These are phyloP conservation scores for Macroventuria anomochaeta DNA, from an alignment of 2,329 filamentous ascomycete species.

Conservation along the genomic window DNA sequence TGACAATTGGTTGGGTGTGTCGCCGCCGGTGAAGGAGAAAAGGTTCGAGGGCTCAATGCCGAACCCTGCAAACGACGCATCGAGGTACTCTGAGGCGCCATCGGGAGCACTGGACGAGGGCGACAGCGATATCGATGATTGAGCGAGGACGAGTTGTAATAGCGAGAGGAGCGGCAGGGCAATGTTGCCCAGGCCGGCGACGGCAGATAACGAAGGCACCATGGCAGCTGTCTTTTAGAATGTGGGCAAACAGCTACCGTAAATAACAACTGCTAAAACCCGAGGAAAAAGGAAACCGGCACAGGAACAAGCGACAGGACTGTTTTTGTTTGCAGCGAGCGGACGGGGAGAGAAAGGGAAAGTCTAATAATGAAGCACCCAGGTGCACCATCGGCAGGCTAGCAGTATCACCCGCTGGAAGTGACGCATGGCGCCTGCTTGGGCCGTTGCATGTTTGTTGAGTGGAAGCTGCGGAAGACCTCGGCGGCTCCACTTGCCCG, in stretches of 20 bases:
- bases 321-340: conserved; percentile 10
- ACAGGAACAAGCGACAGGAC: conserved; percentile 14
- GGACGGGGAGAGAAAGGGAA: conserved; percentile 7
- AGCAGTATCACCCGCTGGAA: conserved; percentile 10
- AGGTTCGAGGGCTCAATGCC: conserved; percentile 62
- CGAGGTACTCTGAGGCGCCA: conserved; percentile 46
- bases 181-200: conserved; percentile 5
- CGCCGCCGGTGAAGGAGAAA: conserved; percentile 58
- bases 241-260: conserved; percentile 8
- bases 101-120: conserved; percentile 36
- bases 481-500: conserved; percentile 12
- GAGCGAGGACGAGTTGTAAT: conserved; percentile 33
- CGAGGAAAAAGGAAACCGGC: background rate
- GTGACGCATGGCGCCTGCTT: conserved; percentile 20
- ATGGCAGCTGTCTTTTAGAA: conserved; percentile 19
- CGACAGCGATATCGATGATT: conserved; percentile 42
- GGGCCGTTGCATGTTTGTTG: conserved; percentile 17
- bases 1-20: conserved; percentile 52
- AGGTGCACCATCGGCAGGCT: conserved; percentile 14
- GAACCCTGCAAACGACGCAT: conserved; percentile 57
- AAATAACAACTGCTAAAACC: conserved; percentile 13
- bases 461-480: conserved; percentile 12
- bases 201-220: conserved; percentile 27
- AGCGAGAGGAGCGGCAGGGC: conserved; percentile 27
- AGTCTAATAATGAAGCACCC: conserved; percentile 16